Evolutionary conservation across 495 filamentous ascomycete genomes (phyloP), one percentile per base, ranked within the genome.

Genomic region (Extremus antarcticus): DNA sequence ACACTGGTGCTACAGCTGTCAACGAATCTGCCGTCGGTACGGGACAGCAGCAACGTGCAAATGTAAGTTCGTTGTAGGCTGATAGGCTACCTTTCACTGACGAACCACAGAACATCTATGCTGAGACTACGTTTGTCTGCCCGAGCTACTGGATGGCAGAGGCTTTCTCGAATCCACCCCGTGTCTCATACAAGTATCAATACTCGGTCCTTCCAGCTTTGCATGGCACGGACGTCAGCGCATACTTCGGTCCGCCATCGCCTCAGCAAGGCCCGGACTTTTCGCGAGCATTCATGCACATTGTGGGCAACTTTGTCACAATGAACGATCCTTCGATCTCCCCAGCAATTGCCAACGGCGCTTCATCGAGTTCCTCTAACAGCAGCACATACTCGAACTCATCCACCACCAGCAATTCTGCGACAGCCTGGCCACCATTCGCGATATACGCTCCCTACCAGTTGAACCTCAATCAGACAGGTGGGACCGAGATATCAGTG

Each of bases 71-170:
- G 67, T 83, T 43, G 77, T 74, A 49, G 76, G 76, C 54, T 83
- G 85, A 62, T 74, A 73, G 16, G 76, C 72, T 4, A 50, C 47
- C 21, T 3, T 21, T 49, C 3, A 23, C 22, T 35, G 29, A 35
- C 21, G 8, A 13, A 22, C 24, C 47, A 11, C 54, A 67, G 19
- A 79, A 81, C 63, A 69, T 85, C 51, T 78, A 76, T 50, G 77
- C 76, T 52, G 83, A 86, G 64, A 76, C 74, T 13, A 78, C 73
- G 7, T 84, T 85, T 51, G 69, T 72, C 58, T 86, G 81, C 57
- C 79, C 81, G 0, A 71, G 78, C 0, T 78, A 82, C 63, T 86
- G 80, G 81, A 69, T 85, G 35, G 80, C 78, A 9, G 73, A 77
- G 25, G 80, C 79, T 16, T 84, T 78, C 62, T 59, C 68, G n/a